Conservation (phyloP, 495 filamentous ascomycete species). For the Penicillium steckii region DNA sequence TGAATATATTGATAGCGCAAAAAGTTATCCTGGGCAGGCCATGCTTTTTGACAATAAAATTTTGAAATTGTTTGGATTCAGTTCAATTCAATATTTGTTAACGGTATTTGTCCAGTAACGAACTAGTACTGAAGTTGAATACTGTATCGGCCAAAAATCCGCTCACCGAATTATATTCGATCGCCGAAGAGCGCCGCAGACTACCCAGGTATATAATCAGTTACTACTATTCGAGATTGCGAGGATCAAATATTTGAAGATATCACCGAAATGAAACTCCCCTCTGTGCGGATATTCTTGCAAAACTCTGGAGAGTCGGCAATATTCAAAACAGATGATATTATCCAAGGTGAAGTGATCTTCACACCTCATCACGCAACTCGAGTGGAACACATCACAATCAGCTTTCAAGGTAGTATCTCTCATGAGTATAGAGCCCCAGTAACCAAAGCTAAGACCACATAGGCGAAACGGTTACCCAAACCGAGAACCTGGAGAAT, state of each 20-base stretch:
- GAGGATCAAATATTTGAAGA: not conserved
- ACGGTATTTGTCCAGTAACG: too few species aligned
- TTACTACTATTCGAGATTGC: not conserved
- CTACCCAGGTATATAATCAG: too few species aligned
- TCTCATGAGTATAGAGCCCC: not conserved
- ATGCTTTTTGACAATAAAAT: too few species aligned
- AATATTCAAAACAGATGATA: constrained; percentile 5
- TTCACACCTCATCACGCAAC: constrained; percentile 3
- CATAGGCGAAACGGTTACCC: not conserved
- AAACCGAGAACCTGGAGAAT: constrained; percentile 6
- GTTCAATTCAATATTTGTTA: too few species aligned
- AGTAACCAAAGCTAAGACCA: not conserved
- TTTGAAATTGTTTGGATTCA: not conserved
- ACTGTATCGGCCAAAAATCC: not conserved
- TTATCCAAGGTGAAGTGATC: not conserved
- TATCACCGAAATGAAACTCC: not conserved
- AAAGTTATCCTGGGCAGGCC: too few species aligned
- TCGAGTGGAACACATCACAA: not conserved
- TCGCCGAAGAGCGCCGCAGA: not conserved
- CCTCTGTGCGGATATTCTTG: not conserved
- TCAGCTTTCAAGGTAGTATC: constrained; percentile 2
- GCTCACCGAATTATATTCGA: not conserved
- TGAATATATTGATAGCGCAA: too few species aligned
- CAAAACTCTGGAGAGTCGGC: not conserved
- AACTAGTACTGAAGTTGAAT: too few species aligned